These are phyloP conservation scores for Kluyveromyces siamensis DNA, from an alignment of 805 yeast genomes.

Conservation along the genomic window DNA sequence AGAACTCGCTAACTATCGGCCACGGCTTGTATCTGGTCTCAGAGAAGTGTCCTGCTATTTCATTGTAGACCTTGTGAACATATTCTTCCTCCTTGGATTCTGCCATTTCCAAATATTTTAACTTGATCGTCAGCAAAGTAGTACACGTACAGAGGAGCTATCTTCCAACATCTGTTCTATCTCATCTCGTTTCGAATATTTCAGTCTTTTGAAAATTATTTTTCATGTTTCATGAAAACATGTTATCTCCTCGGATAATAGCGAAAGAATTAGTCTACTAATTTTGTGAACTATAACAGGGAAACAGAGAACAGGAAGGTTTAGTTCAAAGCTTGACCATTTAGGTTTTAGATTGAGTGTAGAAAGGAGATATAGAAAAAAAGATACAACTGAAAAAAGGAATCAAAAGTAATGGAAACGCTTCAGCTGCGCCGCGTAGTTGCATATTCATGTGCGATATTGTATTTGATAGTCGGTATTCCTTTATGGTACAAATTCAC, in stretches of 20 bases:
- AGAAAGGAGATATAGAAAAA: too few species aligned
- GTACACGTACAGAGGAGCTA: not conserved
- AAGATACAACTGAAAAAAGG: not conserved
- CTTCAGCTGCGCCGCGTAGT: slow-evolving; percentile 14
- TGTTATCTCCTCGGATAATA: too few species aligned
- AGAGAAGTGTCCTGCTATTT: slow-evolving; percentile 88
- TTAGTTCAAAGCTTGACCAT: too few species aligned
- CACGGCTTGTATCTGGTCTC: slow-evolving; percentile 92
- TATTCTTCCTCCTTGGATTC: slow-evolving; percentile 57
- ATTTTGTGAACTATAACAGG: not conserved
- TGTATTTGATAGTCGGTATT: slow-evolving; percentile 30
- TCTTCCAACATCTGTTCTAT: not conserved
- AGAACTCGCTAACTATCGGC: slow-evolving; percentile 83
- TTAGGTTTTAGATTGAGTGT: not conserved
- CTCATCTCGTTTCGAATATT: not conserved
- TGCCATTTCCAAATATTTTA: slow-evolving; percentile 27
- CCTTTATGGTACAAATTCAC: slow-evolving; percentile 36
- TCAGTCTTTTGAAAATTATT: not conserved
- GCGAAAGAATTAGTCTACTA: not conserved
- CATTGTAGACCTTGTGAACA: slow-evolving; percentile 90
- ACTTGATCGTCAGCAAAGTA: not conserved
- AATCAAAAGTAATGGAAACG: slow-evolving; percentile 3
- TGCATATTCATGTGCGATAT: slow-evolving; percentile 15
- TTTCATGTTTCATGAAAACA: not conserved
- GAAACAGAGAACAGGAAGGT: not conserved